phyloP scores from a whole-genome alignment of 768 basidiomycete species.

The Trametes meyenii region DNA sequence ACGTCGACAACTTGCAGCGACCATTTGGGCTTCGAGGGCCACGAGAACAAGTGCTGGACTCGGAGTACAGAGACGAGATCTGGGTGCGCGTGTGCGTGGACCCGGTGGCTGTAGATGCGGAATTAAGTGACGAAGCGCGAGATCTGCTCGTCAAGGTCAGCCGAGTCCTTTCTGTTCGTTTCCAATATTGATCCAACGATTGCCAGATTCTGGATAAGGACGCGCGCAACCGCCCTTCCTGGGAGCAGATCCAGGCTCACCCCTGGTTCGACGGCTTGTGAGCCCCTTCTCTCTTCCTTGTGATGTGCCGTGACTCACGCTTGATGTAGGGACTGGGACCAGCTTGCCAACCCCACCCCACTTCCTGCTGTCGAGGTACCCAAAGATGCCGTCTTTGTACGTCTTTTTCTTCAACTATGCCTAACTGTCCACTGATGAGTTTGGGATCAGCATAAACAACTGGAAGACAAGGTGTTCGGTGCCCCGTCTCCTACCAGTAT shows the following conservation, averaged over 20 bases:
- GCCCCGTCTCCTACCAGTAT: background rate
- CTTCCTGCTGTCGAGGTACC: too few species aligned
- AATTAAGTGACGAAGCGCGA: background rate
- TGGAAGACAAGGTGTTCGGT: background rate
- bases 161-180: too few species aligned
- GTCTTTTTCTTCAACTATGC: too few species aligned
- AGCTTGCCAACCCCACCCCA: too few species aligned
- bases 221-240: background rate
- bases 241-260: constrained; percentile 10
- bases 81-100: background rate
- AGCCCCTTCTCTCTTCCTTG: background rate
- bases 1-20: background rate
- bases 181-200: background rate
- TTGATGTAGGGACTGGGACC: too few species aligned
- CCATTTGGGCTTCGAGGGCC: constrained; percentile 1
- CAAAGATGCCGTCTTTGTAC: too few species aligned
- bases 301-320: too few species aligned
- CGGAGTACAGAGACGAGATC: background rate
- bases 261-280: constrained; percentile 12
- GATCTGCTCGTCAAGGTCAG: constrained; percentile 7
- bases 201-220: constrained; percentile 17
- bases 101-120: background rate
- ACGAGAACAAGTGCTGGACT: background rate
- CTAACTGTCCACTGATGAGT: too few species aligned
- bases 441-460: background rate